Evolutionary conservation across 306 rosid genomes (phyloP), one percentile per base, ranked within the genome.

Genomic region (Prinsepia uniflora): DNA sequence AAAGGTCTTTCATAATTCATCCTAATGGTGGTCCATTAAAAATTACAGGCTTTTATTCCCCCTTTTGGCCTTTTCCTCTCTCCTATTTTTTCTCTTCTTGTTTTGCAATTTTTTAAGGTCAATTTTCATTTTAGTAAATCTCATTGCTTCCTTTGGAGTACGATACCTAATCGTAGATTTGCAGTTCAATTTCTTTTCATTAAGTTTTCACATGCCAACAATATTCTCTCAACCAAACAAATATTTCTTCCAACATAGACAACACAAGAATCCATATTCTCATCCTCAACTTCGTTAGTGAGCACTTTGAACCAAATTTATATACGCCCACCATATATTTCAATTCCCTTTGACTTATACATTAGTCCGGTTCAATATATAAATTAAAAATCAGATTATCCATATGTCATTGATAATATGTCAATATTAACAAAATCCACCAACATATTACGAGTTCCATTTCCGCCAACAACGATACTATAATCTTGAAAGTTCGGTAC

Each of bases 21-120:
- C 2, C 13, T 24, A 45, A 42, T 42, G 74, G 66, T 70, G 65
- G 56, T 57, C 74, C 65, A 43, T 13, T 43, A 43, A 54, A 57
- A 22, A 44, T 44, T 43, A 59, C 36, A 44, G 49, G 56, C 44
- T 70, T 55, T 70, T 70, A 70, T 70, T 70, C 74, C 15, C 30
- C 3, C 1, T 2, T n/a, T n/a, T n/a, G n/a, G 30, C 0, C 30
- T 2, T 14, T 20, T 70, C 0, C 14, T 11, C 22, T 24, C 41
- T 57, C 30, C 30, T 24, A 24, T 18, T 17, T 12, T 12, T 17
- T 6, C 11, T 10, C 18, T 5, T 8, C 40, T 39, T 68, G 3
- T 53, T 57, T 0, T 1, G 17, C 62, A 22, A 2, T 57, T 57
- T 39, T 15, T 7, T 57, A 10, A 30, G 67, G 44, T 57, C 7